Conservation (phyloP, 1,284 basidiomycete genomes). For the Somion occarium region DNA sequence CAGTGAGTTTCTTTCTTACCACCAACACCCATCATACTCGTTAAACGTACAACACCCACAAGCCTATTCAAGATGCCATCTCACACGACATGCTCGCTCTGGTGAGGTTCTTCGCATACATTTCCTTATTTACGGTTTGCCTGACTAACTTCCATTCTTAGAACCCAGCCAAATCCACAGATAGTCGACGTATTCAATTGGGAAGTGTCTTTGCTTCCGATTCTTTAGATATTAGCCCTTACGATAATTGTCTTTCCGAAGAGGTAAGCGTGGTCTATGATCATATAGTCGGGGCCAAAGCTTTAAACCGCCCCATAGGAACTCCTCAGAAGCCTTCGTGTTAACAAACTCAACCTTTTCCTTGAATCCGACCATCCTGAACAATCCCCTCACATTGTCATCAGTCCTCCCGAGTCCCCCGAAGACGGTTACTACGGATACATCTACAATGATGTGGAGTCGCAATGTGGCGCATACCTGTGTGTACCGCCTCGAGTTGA, state of each 20-base stretch:
- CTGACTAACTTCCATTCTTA: no score
- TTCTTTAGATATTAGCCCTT: neutral
- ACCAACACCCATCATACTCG: neutral
- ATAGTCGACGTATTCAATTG: no score
- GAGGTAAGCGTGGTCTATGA: no score
- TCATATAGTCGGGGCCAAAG: no score
- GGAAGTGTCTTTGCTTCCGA: no score
- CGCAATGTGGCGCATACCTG: conserved; percentile 10
- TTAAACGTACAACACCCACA: neutral
- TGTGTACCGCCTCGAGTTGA: conserved; percentile 8
- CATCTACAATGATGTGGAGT: conserved; percentile 25
- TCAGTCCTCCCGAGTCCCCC: conserved; percentile 37
- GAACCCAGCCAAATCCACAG: no score
- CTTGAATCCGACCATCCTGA: conserved; percentile 22
- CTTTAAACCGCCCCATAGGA: no score
- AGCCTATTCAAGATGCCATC: conserved; percentile 5
- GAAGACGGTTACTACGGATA: conserved; percentile 31
- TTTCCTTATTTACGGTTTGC: no score
- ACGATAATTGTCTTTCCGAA: no score
- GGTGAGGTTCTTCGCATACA: neutral
- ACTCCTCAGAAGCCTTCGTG: conserved; percentile 8
- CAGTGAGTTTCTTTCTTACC: neutral
- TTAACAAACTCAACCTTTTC: conserved; percentile 26
- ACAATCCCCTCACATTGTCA: conserved; percentile 42
- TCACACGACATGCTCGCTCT: conserved; percentile 3